phyloP scores from a whole-genome alignment of 306 rosid genomes.

The Prunus padus region DNA sequence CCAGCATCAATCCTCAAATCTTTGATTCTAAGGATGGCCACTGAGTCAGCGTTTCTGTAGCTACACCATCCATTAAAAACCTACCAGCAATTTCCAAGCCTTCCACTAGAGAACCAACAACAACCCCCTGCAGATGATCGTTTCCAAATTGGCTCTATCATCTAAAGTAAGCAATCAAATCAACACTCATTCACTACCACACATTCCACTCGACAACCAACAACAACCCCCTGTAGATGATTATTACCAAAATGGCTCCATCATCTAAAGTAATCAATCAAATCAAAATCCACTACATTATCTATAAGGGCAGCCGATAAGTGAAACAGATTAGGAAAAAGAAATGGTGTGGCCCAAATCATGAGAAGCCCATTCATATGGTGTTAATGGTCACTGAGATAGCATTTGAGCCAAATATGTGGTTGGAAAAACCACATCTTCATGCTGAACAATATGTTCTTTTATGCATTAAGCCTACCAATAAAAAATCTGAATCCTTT shows the following conservation, averaged over 20 bases:
- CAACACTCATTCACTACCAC: neutral
- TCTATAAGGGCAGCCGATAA: neutral
- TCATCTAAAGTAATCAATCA: neutral
- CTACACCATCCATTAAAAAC: neutral
- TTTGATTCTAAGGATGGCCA: neutral
- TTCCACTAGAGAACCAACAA: neutral
- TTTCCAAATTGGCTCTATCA: conserved; percentile 2
- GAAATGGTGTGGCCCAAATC: neutral
- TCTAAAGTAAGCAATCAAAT: neutral
- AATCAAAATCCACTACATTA: conserved; percentile 8
- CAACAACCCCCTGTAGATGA: neutral
- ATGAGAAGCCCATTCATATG: neutral
- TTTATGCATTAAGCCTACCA: neutral
- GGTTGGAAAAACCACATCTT: neutral
- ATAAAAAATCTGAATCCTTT: neutral
- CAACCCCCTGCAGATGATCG: conserved; percentile 1
- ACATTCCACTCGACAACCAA: neutral
- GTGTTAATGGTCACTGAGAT: neutral
- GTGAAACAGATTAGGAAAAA: neutral
- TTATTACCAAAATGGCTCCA: conserved; percentile 1
- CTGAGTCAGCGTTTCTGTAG: neutral
- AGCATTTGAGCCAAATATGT: neutral
- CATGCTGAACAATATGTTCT: neutral
- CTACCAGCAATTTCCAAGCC: conserved; percentile 2
- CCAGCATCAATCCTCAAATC: neutral